Percentiles rank a stretch among this genome's conserved stretches.
phyloP scores from a whole-genome alignment of 2,329 filamentous ascomycete genomes.

The Calonectria pseudoturangicola region DNA sequence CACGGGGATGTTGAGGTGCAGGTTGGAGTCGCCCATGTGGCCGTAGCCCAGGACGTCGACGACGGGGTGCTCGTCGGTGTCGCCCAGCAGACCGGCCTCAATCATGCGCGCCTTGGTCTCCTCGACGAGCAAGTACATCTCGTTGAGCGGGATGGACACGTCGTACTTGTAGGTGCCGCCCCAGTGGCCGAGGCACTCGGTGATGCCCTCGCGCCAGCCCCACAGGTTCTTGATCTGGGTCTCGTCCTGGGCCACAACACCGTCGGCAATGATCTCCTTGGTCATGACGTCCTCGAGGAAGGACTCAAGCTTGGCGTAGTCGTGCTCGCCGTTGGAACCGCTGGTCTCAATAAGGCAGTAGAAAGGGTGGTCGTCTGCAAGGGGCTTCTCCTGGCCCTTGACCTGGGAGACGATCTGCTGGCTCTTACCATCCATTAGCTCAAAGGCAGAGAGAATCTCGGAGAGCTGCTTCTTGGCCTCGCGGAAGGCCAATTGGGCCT shows the following conservation, averaged over 20 bases:
- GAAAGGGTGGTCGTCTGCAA: conserved; percentile 91
- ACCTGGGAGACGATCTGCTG: conserved; percentile 86
- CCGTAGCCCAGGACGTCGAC: conserved; percentile 96
- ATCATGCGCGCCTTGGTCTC: conserved; percentile 85
- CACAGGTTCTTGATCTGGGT: conserved; percentile 91
- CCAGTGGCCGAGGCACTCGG: conserved; percentile 90
- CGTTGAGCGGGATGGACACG: conserved; percentile 90
- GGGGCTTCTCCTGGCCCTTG: conserved; percentile 84
- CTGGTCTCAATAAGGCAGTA: conserved; percentile 98
- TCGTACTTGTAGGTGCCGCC: conserved; percentile 99
- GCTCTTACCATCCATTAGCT: conserved; percentile 93
- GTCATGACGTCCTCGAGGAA: conserved; percentile 96
- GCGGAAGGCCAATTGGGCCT: conserved; percentile 89
- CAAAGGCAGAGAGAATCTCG: conserved; percentile 97
- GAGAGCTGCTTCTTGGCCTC: conserved; percentile 93
- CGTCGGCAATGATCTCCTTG: conserved; percentile 89
- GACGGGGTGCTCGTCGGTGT: conserved; percentile 84
- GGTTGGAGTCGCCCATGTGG: conserved; percentile 97
- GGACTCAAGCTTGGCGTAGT: conserved; percentile 90
- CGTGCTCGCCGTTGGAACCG: conserved; percentile 94
- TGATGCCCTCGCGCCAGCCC: conserved; percentile 94
- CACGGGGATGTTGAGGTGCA: conserved; percentile 93
- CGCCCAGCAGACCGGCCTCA: conserved; percentile 84
- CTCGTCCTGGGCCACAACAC: conserved; percentile 93
- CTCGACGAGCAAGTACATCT: conserved; percentile 92